Percentiles rank a stretch among this genome's conserved stretches.
These are phyloP conservation scores for Lipomyces spencermartinsiae DNA, from an alignment of 805 yeast species.

Conservation along the genomic window DNA sequence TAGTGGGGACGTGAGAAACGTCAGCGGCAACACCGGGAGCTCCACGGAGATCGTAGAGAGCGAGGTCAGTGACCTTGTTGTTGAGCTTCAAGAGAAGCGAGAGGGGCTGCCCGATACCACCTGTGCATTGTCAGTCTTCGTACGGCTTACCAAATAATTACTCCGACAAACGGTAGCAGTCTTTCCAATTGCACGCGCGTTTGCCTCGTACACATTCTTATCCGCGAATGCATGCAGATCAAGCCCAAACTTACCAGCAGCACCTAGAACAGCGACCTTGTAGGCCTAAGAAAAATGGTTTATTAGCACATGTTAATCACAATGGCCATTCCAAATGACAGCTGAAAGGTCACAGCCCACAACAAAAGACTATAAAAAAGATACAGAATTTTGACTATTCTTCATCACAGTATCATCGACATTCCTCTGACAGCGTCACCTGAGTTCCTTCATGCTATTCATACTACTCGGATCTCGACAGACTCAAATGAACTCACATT, in stretches of 20 bases:
- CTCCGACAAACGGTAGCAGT: not conserved
- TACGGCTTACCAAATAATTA: not conserved
- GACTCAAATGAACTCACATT: conserved; percentile 23
- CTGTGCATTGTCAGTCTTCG: conserved; percentile 11
- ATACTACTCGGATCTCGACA: not conserved
- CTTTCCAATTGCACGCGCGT: not conserved
- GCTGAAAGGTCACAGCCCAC: not conserved
- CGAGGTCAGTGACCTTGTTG: conserved; percentile 83
- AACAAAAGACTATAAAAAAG: not conserved
- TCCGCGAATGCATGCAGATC: conserved; percentile 53
- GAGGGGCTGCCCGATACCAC: conserved; percentile 95
- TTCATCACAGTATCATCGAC: not conserved
- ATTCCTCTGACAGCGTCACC: not conserved
- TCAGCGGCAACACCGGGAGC: conserved; percentile 98
- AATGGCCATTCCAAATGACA: not conserved
- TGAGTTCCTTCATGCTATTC: not conserved
- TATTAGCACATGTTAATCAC: not conserved
- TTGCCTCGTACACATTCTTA: not conserved
- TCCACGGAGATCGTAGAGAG: conserved; percentile 86
- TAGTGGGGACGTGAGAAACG: conserved; percentile 90
- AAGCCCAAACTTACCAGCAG: conserved; percentile 46
- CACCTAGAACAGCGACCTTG: conserved; percentile 88
- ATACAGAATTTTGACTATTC: not conserved
- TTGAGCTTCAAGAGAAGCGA: conserved; percentile 84
- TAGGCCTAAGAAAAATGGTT: conserved; percentile 37